These are phyloP conservation scores for Trichoderma koningiopsis DNA, from an alignment of 2,329 filamentous ascomycete genomes.

Conservation along the genomic window DNA sequence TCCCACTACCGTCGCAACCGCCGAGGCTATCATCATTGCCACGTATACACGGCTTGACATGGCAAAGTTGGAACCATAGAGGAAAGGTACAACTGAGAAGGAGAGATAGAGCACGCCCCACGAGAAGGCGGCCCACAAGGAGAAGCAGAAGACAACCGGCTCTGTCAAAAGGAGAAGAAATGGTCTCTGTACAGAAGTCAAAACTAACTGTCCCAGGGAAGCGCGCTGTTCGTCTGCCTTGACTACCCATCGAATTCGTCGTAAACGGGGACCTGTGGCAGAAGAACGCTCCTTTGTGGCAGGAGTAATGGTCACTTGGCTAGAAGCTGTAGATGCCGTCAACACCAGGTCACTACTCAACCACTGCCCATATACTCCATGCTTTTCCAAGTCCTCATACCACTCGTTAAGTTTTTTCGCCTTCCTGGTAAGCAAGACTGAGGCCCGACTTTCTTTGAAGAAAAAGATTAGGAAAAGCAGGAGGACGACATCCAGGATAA, in stretches of 20 bases:
- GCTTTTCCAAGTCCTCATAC: constrained; percentile 72
- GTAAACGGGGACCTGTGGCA: constrained; percentile 25
- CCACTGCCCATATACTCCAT: constrained; percentile 58
- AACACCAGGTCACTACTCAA: constrained; percentile 30
- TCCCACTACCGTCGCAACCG: constrained; percentile 67
- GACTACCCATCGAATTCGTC: constrained; percentile 76
- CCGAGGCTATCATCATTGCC: constrained; percentile 67
- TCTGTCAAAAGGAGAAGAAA: constrained; percentile 78
- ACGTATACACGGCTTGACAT: constrained; percentile 71
- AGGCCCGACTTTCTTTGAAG: constrained; percentile 81
- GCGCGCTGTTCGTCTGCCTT: constrained; percentile 75
- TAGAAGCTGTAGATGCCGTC: constrained; percentile 32
- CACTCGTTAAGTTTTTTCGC: constrained; percentile 74
- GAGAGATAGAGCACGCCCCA: constrained; percentile 89
- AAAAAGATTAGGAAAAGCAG: constrained; percentile 63
- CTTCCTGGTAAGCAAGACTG: constrained; percentile 76
- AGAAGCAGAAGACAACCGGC: constrained; percentile 82
- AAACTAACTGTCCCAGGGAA: constrained; percentile 68
- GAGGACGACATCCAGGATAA: constrained; percentile 66
- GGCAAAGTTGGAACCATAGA: constrained; percentile 69
- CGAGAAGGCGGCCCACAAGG: constrained; percentile 83
- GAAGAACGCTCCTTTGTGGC: constrained; percentile 10
- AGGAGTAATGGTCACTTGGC: constrained; percentile 27
- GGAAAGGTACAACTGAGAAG: constrained; percentile 77
- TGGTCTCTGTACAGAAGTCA: constrained; percentile 72